Evolutionary conservation across 2,329 filamentous ascomycete genomes (phyloP).

Genomic region (Phialophora verrucosa): DNA sequence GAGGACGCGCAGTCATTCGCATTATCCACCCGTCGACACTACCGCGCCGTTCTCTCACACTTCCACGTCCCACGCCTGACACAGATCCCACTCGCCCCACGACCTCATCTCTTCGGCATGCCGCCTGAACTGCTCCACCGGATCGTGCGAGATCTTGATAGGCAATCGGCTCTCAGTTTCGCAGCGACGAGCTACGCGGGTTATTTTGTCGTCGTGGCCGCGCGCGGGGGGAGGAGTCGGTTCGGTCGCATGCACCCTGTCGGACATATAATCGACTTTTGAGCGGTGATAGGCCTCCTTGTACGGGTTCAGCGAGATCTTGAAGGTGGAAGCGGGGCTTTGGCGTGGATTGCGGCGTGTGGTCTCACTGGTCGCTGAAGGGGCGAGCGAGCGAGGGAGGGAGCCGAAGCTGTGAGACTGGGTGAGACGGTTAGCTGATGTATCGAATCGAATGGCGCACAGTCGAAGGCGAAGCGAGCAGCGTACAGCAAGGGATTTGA

Average conservation of each 20-base stretch:
- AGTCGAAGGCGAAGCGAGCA: background rate
- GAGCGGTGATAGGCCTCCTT: background rate
- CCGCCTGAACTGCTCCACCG: background rate
- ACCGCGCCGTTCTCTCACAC: background rate
- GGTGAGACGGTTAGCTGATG: background rate
- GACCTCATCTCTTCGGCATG: background rate
- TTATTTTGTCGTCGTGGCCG: background rate
- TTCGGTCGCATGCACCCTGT: background rate
- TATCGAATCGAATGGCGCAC: too few relatives aligned
- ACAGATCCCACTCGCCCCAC: background rate
- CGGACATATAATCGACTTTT: background rate
- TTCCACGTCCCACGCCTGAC: background rate
- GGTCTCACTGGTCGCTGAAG: background rate
- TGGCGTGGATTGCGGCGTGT: background rate
- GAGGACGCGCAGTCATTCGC: background rate
- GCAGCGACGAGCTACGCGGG: background rate
- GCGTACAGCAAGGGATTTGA: too few relatives aligned
- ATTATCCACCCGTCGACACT: background rate
- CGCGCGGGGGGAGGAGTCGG: background rate
- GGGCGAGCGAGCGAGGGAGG: background rate
- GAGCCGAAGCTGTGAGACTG: background rate
- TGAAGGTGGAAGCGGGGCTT: background rate
- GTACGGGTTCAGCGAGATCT: background rate
- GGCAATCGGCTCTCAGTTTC: background rate
- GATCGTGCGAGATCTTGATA: background rate